A percentile compares a stretch with the other conserved stretches of the same genome.
Evolutionary conservation across 768 basidiomycete species (phyloP).

Genomic region (Lactarius evosmus): DNA sequence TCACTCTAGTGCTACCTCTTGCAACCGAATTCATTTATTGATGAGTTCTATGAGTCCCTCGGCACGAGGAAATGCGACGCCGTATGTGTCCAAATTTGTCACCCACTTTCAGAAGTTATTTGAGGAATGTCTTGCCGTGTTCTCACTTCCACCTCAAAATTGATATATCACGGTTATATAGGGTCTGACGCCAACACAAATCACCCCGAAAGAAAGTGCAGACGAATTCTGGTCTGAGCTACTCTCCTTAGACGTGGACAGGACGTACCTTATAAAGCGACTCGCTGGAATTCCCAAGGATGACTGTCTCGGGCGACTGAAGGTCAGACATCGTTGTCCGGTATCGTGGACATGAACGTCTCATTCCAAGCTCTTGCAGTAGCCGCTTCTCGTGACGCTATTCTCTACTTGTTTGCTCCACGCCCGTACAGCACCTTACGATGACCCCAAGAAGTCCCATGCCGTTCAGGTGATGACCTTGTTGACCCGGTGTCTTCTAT

Average conservation of each 20-base stretch:
- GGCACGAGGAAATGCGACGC: slow-evolving; percentile 19
- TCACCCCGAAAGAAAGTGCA: slow-evolving; percentile 44
- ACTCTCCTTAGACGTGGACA: slow-evolving; percentile 52
- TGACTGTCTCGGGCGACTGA: slow-evolving; percentile 46
- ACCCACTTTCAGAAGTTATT: slow-evolving; percentile 49
- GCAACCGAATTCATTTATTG: background rate
- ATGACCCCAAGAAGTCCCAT: slow-evolving; percentile 39
- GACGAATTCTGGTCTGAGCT: slow-evolving; percentile 52
- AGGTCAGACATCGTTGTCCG: slow-evolving; percentile 41
- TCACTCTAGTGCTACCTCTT: background rate
- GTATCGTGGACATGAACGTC: background rate
- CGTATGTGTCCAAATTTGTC: slow-evolving; percentile 47
- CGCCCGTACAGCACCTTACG: slow-evolving; percentile 37
- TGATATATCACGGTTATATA: slow-evolving; percentile 27
- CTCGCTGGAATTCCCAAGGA: slow-evolving; percentile 46
- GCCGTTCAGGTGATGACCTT: slow-evolving; percentile 53
- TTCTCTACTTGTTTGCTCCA: slow-evolving; percentile 47
- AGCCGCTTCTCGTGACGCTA: slow-evolving; percentile 48
- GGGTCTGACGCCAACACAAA: slow-evolving; percentile 44
- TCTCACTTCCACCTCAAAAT: background rate
- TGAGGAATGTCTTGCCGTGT: slow-evolving; percentile 34
- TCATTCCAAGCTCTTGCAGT: slow-evolving; percentile 35
- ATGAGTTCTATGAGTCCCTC: slow-evolving; percentile 10
- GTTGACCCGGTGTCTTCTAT: slow-evolving; percentile 46
- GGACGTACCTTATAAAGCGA: slow-evolving; percentile 42